Conservation (phyloP, 164 flowering plant genomes). For the Saururus chinensis region DNA sequence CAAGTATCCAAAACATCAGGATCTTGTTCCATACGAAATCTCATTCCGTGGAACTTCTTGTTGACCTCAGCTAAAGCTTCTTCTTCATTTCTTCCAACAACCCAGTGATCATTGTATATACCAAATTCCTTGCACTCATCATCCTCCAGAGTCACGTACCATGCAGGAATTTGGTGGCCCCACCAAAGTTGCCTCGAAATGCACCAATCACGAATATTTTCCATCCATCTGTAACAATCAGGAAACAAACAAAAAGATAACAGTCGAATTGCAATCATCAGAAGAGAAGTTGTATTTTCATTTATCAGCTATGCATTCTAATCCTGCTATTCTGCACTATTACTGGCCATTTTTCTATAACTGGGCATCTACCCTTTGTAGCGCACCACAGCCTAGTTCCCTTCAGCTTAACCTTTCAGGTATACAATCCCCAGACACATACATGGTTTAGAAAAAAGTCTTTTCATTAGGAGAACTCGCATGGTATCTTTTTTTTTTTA, state of each 20-base stretch:
- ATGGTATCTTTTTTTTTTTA: no score
- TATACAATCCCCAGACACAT: no score
- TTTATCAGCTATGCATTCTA: not conserved
- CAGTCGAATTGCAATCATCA: not conserved
- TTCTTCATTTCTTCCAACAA: slow-evolving; percentile 70
- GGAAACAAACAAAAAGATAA: not conserved
- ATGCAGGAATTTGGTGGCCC: slow-evolving; percentile 97
- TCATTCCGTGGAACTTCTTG: slow-evolving; percentile 42
- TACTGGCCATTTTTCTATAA: not conserved
- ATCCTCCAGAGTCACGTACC: slow-evolving; percentile 80
- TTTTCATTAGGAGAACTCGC: no score
- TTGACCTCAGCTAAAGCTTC: slow-evolving; percentile 60
- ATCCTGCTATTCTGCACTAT: not conserved
- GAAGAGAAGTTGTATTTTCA: not conserved
- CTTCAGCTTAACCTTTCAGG: no score
- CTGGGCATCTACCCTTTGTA: no score
- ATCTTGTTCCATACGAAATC: slow-evolving; percentile 71
- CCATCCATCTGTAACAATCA: slow-evolving; percentile 72
- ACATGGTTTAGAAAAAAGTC: no score
- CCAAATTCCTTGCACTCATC: slow-evolving; percentile 73
- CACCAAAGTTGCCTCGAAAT: slow-evolving; percentile 99
- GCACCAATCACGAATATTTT: slow-evolving; percentile 96
- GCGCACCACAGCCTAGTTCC: no score
- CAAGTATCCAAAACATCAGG: slow-evolving; percentile 94
- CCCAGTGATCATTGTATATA: slow-evolving; percentile 74